Evolutionary conservation across 805 yeast species (phyloP).

Genomic region (Saturnispora hagleri): DNA sequence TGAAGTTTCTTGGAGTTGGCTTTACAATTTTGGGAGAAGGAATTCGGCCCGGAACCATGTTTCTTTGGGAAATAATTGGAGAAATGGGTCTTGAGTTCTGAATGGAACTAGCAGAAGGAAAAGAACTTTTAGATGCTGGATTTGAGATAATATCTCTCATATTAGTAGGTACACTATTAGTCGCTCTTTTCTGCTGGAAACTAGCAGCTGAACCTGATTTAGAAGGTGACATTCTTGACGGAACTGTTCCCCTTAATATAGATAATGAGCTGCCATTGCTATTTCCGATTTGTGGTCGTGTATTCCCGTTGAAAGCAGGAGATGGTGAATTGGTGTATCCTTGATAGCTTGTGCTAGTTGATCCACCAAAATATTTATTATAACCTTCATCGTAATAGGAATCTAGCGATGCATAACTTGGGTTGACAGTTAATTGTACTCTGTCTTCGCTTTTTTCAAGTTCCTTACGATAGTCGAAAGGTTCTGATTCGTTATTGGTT

Average conservation of each 20-base stretch:
- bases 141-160: neutral
- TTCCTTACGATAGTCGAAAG: slow-evolving; percentile 19
- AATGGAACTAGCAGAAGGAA: neutral
- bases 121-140: neutral
- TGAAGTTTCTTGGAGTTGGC: neutral
- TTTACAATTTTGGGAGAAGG: neutral
- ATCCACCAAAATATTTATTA: slow-evolving; percentile 7
- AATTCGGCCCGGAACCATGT: neutral
- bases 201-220: neutral
- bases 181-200: neutral
- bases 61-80: neutral
- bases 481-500: neutral
- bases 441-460: slow-evolving; percentile 9
- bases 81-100: neutral
- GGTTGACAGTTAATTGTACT: slow-evolving; percentile 32
- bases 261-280: neutral
- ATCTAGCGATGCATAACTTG: slow-evolving; percentile 71
- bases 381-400: slow-evolving; percentile 40
- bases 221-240: neutral
- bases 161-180: neutral
- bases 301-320: neutral
- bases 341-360: neutral
- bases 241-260: neutral
- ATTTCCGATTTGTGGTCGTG: neutral
- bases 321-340: neutral